A percentile compares a stretch with the other conserved stretches of the same genome.
Evolutionary conservation across 441 rosid genomes (phyloP).

Genomic region (Raphanus hybrid): DNA sequence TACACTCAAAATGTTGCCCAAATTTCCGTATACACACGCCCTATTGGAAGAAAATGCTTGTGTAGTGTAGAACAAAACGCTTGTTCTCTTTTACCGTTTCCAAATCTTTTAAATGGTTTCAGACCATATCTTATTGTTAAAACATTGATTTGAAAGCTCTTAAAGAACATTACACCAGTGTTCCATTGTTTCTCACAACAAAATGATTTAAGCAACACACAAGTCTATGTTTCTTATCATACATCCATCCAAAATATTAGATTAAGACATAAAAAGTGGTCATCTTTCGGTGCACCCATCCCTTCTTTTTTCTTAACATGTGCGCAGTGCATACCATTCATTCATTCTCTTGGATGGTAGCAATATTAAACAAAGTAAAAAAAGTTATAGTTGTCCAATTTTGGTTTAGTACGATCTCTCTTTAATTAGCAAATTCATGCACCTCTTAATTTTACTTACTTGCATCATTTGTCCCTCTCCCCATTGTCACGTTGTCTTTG

Average conservation of each 20-base stretch:
- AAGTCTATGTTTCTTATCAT: neutral
- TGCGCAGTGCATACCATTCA: slow-evolving; percentile 12
- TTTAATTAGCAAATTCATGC: slow-evolving; percentile 30
- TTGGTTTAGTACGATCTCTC: slow-evolving; percentile 33
- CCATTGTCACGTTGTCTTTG: slow-evolving; percentile 24
- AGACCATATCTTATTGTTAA: too few relatives aligned
- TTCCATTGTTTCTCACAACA: neutral
- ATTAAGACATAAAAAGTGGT: slow-evolving; percentile 20
- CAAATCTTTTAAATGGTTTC: too few relatives aligned
- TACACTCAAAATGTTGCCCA: neutral
- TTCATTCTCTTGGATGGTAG: neutral
- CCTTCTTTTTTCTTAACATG: neutral
- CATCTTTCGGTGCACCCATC: slow-evolving; percentile 26
- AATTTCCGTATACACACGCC: too few relatives aligned
- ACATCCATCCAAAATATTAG: neutral
- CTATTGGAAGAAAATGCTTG: too few relatives aligned
- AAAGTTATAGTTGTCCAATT: neutral
- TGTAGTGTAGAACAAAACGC: too few relatives aligned
- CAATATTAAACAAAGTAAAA: neutral
- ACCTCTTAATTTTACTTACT: slow-evolving; percentile 21
- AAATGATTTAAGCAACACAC: neutral
- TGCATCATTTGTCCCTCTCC: slow-evolving; percentile 13
- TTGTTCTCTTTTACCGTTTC: too few relatives aligned
- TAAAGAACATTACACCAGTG: too few relatives aligned
- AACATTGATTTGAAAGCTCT: too few relatives aligned